Evolutionary conservation across 441 rosid genomes (phyloP), one percentile per base, ranked within the genome.

Genomic region (Melastoma candidum): DNA sequence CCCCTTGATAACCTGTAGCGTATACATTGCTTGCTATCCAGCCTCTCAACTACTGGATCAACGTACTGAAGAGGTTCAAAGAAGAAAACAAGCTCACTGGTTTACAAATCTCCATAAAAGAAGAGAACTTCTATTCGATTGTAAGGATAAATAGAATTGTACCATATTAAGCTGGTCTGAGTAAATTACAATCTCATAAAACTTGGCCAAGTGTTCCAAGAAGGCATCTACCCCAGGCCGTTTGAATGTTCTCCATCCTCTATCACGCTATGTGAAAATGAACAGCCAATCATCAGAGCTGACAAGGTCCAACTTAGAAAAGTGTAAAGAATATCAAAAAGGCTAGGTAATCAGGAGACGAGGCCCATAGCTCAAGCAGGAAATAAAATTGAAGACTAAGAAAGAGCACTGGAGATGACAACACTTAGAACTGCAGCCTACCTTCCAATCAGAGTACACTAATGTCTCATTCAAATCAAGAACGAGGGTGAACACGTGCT

Each of bases 161-260:
- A 87, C 98, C 95, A 92, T 80, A 56, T 64, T 79, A 72, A 77
- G 76, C 66, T 83, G 83, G 68, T 92, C 98, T 48, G 98, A 79
- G 64, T 77, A 92, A 52, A 88, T 79, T 24, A 92, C 77, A 68
- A 92, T 77, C 78, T 92, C 96, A 53, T 82, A 88, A 63, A 75
- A 82, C 71, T 75, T 80, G 5, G 70, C 78, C 60, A 92, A 81
- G 60, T 85, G 97, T 59, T 92, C 95, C 84, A 92, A 69, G 77
- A 92, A 92, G 57, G 80, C 86, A 71, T 88, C 96, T 47, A 88
- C 94, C 67, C 97, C 97, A 56, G 97, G 98, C 63, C 97, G 74
- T 82, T 92, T 92, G 74, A 87, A 92, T 17, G 98, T 88, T 46
- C 94, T 73, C 98, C 98, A 92, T 56, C 98, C 98, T 73, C 87